Conservation (phyloP, 768 basidiomycete genomes). For the Galerina marginata region DNA sequence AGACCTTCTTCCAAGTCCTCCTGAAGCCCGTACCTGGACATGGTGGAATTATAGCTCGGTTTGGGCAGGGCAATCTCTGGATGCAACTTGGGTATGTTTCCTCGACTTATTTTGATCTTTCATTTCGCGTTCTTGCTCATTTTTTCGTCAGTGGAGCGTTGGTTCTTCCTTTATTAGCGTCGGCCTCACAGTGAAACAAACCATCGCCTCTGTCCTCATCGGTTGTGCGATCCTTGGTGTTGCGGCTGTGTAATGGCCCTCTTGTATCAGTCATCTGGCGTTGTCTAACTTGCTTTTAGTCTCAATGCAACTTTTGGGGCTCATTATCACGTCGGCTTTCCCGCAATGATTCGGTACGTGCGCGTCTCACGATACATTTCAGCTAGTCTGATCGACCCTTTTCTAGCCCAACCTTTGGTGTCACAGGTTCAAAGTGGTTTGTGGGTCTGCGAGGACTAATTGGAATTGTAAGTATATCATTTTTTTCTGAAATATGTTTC, state of each 20-base stretch:
- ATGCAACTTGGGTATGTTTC: slow-evolving; percentile 17
- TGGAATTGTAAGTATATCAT: slow-evolving; percentile 12
- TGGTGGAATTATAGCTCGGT: slow-evolving; percentile 22
- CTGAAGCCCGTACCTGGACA: slow-evolving; percentile 16
- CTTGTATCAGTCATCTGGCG: not conserved
- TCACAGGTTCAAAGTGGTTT: slow-evolving; percentile 19
- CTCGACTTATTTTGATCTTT: not conserved
- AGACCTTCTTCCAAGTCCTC: slow-evolving; percentile 19
- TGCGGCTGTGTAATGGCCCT: slow-evolving; percentile 13
- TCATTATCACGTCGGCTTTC: slow-evolving; percentile 21
- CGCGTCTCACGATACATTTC: not conserved
- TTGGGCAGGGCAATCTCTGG: slow-evolving; percentile 20
- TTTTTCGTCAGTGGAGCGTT: slow-evolving; percentile 16
- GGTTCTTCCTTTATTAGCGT: slow-evolving; percentile 20
- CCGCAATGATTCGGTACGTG: slow-evolving; percentile 21
- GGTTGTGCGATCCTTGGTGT: slow-evolving; percentile 14
- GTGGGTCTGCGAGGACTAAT: slow-evolving; percentile 15
- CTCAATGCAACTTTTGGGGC: slow-evolving; percentile 22
- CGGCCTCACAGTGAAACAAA: slow-evolving; percentile 19
- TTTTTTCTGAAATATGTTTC: not conserved
- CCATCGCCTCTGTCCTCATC: slow-evolving; percentile 14
- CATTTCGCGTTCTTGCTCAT: not conserved
- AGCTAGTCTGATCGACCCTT: not conserved
- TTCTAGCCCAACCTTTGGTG: slow-evolving; percentile 19
- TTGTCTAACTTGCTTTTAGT: not conserved